Evolutionary conservation across 805 yeast genomes (phyloP).

Genomic region (Saccharomyces paradoxus): DNA sequence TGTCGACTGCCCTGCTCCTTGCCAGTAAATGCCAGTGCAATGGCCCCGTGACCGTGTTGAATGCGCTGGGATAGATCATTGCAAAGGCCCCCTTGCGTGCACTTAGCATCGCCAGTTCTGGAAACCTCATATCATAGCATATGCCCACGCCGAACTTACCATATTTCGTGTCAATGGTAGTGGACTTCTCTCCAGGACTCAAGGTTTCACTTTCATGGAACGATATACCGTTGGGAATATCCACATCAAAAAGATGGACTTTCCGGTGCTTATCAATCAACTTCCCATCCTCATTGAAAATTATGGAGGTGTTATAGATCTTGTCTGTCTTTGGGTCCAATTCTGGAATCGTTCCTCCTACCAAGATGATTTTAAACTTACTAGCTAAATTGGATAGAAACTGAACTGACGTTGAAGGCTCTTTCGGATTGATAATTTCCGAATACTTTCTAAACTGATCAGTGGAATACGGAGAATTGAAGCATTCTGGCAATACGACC

Average conservation of each 20-base stretch:
- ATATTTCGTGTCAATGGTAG: constrained; percentile 38
- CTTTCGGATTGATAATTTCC: constrained; percentile 74
- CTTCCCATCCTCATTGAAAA: constrained; percentile 65
- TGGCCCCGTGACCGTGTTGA: constrained; percentile 79
- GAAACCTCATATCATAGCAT: constrained; percentile 75
- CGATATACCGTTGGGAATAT: constrained; percentile 82
- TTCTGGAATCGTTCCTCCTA: constrained; percentile 95
- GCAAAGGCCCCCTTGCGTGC: constrained; percentile 62
- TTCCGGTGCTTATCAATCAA: constrained; percentile 85
- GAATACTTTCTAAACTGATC: constrained; percentile 81
- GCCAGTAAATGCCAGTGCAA: constrained; percentile 75
- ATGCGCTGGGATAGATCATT: constrained; percentile 78
- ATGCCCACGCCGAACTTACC: constrained; percentile 73
- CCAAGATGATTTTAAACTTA: constrained; percentile 50
- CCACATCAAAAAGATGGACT: constrained; percentile 85
- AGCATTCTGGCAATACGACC: constrained; percentile 88
- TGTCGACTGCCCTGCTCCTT: constrained; percentile 66
- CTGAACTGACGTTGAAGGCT: constrained; percentile 44
- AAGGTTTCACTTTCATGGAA: constrained; percentile 75
- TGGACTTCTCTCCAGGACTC: constrained; percentile 73
- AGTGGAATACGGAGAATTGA: constrained; percentile 91
- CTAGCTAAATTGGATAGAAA: constrained; percentile 62
- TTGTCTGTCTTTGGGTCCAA: constrained; percentile 45
- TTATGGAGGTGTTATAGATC: constrained; percentile 62
- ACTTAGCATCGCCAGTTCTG: constrained; percentile 66